Evolutionary conservation across 352 stramenopile species (phyloP), one percentile per base, ranked within the genome.

Genomic region (Phytopythium montanum): DNA sequence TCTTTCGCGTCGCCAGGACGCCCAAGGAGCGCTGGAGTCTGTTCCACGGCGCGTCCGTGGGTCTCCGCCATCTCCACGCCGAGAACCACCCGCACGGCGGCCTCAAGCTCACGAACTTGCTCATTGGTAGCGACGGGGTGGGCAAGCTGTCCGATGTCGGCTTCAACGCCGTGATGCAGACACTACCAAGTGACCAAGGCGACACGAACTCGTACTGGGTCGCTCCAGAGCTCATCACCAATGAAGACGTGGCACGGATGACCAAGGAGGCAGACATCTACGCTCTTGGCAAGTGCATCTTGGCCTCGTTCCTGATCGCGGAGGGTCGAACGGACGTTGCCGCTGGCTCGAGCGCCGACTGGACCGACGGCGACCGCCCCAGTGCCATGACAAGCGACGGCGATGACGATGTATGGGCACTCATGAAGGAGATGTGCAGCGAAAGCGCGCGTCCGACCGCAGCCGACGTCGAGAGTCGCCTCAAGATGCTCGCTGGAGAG

Each of bases 241-340:
- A 25, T 7, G 19, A 6, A 2, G 31, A 36, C 10, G 33, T 0
- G 19, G 19, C 9, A n/a, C 9, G 10, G 16, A 2, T 5, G 13
- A 45, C 51, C 2, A 2, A 19, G 7, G 10, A 21, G 28, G 34
- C 31, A 14, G 51, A 56, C n/a, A 33, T 56, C 18, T 56, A 56
- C 34, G n/a, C 33, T 9, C 21, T 56, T 4, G 51, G 51, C 13
- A 56, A 45, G 23, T 46, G 33, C 51, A 45, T 56, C 13, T 16
- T 56, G 19, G 31, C 31, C 3, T 56, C 51, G 0, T 56, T 34
- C 10, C 41, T 13, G 6, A 18, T 2, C 34, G 14, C 19, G 25
- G 44, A 50, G 44, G n/a, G 25, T n/a, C n/a, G 12, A 3, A 5
- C n/a, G 44, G 8, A 28, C 12, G 16, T 31, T 50, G 4, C 38